Base-by-base conservation (phyloP, 805 yeast species). In the Nakazawaea laoshanensis region DNA sequence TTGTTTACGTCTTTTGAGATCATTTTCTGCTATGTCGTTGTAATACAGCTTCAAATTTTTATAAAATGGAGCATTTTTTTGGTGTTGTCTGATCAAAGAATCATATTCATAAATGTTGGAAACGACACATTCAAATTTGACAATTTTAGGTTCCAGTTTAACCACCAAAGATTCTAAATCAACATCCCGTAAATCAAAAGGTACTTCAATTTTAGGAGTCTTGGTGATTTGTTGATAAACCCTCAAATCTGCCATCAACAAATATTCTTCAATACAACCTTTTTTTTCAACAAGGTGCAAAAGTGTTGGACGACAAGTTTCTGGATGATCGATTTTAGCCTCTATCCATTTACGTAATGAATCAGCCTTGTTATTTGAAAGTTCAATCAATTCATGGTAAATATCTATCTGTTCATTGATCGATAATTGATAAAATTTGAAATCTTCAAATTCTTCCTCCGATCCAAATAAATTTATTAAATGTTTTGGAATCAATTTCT, bases 1-100 rank as follows among this genome's bases (percentile, higher is more conserved):
- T 38, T 65, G 66, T 44, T 65, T 70, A 41, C 84, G 58, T 43
- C 72, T 73, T 37, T 63, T 65, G 24, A 71, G 42, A 45, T 77
- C 84, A 37, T 60, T 63, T 7, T 42, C 45, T 1, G 64, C 59
- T 5, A 67, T 49, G 13, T 43, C 51, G 30, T 63, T 52, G 16
- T 59, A 48, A 37, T 50, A 49, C 7, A 32, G 38, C 38, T 56
- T 55, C 34, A 65, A 44, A 16, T 45, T 43, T 21, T 39, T 45
- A 32, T 50, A 52, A 10, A 66, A 33, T n/a, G 6, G 7, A n/a
- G 35, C 27, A n/a, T 24, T 26, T 28, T 22, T 36, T 13, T 32
- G 20, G 19, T 31, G 35, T 4, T 15, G 9, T 14, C 45, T 46
- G 24, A 63, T 46, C 12, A 49, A 57, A 2, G 40, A 44, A 38